Conservation (phyloP, 495 filamentous ascomycete genomes). For the Aspergillus ostianus region DNA sequence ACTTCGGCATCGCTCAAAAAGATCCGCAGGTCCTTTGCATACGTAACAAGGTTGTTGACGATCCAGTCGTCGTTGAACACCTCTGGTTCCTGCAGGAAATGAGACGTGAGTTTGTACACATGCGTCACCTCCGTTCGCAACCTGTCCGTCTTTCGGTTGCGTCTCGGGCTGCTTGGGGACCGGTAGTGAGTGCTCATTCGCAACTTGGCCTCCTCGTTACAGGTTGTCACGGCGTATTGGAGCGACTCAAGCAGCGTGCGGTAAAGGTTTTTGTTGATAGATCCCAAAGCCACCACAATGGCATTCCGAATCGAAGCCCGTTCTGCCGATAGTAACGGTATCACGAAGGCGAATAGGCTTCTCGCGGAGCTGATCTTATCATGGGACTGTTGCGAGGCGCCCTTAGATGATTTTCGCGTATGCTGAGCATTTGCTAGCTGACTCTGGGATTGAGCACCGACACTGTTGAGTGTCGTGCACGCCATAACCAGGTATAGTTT, state of each 20-base stretch:
- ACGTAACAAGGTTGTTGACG: conserved; percentile 81
- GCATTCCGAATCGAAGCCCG: conserved; percentile 79
- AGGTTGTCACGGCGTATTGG: conserved; percentile 74
- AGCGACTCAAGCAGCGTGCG: conserved; percentile 87
- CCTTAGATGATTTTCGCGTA: conserved; percentile 78
- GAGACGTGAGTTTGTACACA: conserved; percentile 90
- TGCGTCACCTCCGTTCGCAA: conserved; percentile 92
- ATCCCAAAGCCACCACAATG: conserved; percentile 87
- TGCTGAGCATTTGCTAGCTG: conserved; percentile 69
- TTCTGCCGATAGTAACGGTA: conserved; percentile 77
- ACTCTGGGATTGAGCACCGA: conserved; percentile 64
- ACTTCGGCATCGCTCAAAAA: conserved; percentile 92
- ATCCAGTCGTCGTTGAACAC: conserved; percentile 92
- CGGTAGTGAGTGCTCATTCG: conserved; percentile 74
- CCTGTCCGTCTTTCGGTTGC: conserved; percentile 77
- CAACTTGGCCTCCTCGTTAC: conserved; percentile 86
- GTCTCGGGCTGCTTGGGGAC: conserved; percentile 69
- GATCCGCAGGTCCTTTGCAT: conserved; percentile 87
- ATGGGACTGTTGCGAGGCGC: conserved; percentile 57
- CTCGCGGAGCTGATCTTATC: conserved; percentile 87
- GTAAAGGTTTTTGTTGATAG: conserved; percentile 95
- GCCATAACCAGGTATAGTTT: conserved; percentile 97
- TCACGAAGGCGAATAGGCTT: conserved; percentile 84
- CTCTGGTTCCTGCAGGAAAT: conserved; percentile 76
- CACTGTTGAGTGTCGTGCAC: conserved; percentile 88